A percentile compares a stretch with the other conserved stretches of the same genome.
Evolutionary conservation across 139 green algal species (phyloP).

Genomic region (Picochlorum sp.): DNA sequence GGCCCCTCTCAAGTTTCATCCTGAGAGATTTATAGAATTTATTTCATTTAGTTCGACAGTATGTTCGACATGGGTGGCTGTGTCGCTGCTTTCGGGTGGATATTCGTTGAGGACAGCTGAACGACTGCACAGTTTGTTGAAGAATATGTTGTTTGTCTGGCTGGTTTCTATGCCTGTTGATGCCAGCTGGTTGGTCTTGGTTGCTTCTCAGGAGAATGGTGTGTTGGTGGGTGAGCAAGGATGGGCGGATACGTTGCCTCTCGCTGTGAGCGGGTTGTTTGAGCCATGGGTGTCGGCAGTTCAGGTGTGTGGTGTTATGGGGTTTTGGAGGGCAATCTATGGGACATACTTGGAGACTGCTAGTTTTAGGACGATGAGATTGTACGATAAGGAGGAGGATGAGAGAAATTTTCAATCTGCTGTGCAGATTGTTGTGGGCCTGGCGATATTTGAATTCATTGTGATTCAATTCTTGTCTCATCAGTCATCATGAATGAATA

Average conservation of each 20-base stretch:
- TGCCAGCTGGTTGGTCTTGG: slow-evolving; percentile 62
- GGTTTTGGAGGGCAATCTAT: slow-evolving; percentile 59
- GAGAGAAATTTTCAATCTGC: slow-evolving; percentile 28
- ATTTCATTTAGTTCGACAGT: slow-evolving; percentile 43
- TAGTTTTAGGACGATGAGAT: slow-evolving; percentile 18
- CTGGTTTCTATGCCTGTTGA: slow-evolving; percentile 54
- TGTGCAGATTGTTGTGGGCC: slow-evolving; percentile 18
- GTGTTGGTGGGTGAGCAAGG: slow-evolving; percentile 33
- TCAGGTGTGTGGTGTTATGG: slow-evolving; percentile 59
- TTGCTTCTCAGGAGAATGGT: slow-evolving; percentile 50
- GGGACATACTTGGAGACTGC: slow-evolving; percentile 53
- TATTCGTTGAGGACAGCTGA: slow-evolving; percentile 32
- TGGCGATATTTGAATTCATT: slow-evolving; percentile 24
- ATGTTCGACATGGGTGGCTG: slow-evolving; percentile 37
- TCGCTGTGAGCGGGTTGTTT: slow-evolving; percentile 49
- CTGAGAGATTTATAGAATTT: slow-evolving; percentile 56
- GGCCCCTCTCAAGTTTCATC: slow-evolving; percentile 51
- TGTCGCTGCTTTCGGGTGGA: slow-evolving; percentile 22
- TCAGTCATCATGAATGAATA: neutral
- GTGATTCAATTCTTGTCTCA: slow-evolving; percentile 16
- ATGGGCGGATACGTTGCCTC: slow-evolving; percentile 44
- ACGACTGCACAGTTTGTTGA: slow-evolving; percentile 35
- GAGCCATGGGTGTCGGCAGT: slow-evolving; percentile 60
- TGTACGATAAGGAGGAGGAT: slow-evolving; percentile 17
- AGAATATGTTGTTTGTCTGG: slow-evolving; percentile 38